Evolutionary conservation across 1,139 yeast genomes (phyloP).

Genomic region (Geotrichum restrictum): DNA sequence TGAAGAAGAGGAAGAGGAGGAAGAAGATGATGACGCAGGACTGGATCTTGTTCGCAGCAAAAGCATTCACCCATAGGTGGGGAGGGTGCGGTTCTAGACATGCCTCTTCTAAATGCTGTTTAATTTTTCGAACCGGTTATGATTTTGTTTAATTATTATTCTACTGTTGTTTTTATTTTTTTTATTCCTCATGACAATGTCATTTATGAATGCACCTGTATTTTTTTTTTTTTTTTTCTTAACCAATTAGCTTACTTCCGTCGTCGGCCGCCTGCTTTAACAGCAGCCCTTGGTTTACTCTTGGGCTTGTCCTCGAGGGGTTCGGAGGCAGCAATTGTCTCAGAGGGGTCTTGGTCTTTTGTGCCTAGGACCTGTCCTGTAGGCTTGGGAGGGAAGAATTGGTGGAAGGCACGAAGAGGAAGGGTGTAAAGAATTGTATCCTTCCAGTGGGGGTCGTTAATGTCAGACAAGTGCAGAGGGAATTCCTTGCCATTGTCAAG

Average conservation of each 20-base stretch:
- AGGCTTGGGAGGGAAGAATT: slow-evolving; percentile 17
- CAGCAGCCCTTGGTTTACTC: slow-evolving; percentile 26
- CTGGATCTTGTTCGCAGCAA: slow-evolving; percentile 40
- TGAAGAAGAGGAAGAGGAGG: slow-evolving; percentile 20
- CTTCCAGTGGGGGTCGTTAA: slow-evolving; percentile 46
- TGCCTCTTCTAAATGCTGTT: not conserved
- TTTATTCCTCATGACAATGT: too few species aligned
- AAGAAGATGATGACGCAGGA: slow-evolving; percentile 30
- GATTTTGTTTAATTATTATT: not conserved
- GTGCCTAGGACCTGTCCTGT: slow-evolving; percentile 16
- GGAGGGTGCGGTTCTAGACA: not conserved
- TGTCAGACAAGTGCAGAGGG: slow-evolving; percentile 39
- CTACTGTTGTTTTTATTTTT: not conserved
- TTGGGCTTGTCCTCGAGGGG: slow-evolving; percentile 7
- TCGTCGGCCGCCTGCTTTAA: slow-evolving; percentile 31
- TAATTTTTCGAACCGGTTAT: not conserved
- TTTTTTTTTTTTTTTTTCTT: not conserved
- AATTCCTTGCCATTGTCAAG: slow-evolving; percentile 48
- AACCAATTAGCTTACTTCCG: slow-evolving; percentile 21
- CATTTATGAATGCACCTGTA: too few species aligned
- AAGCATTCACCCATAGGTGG: slow-evolving; percentile 20
- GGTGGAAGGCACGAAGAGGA: slow-evolving; percentile 36
- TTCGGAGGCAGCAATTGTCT: not conserved
- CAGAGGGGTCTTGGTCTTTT: not conserved
- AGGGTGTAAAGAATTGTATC: slow-evolving; percentile 54